Evolutionary conservation across 306 rosid genomes (phyloP).

Genomic region (Psophocarpus tetragonolobus): DNA sequence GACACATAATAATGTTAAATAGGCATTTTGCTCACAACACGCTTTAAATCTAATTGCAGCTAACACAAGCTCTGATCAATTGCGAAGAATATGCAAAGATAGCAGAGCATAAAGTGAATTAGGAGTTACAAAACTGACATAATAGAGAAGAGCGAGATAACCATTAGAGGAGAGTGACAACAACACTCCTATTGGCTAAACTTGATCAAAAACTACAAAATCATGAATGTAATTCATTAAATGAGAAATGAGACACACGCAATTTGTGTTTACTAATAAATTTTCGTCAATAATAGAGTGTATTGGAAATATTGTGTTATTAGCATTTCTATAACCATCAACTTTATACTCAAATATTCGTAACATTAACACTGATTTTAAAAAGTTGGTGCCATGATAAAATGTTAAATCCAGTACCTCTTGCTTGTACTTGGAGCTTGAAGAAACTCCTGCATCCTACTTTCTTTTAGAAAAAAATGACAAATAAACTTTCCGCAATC

Average conservation of each 20-base stretch:
- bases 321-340: neutral
- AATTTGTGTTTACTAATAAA: neutral
- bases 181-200: neutral
- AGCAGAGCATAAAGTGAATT: neutral
- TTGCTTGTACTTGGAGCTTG: neutral
- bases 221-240: neutral
- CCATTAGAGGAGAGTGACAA: neutral
- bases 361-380: neutral
- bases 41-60: constrained; percentile 13
- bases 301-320: neutral
- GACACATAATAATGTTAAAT: neutral
- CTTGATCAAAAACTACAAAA: neutral
- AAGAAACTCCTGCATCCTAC: neutral
- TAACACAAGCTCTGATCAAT: constrained; percentile 6
- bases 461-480: neutral
- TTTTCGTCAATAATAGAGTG: neutral
- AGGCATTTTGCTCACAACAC: neutral
- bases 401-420: neutral
- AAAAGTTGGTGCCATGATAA: neutral
- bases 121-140: neutral
- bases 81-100: constrained; percentile 10
- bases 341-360: constrained; percentile 11
- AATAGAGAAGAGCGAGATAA: neutral
- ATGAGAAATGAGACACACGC: neutral
- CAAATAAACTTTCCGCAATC: neutral